A percentile compares a stretch with the other conserved stretches of the same genome.
Evolutionary conservation across 495 filamentous ascomycete species (phyloP).

Genomic region (Penicillium turbatum): DNA sequence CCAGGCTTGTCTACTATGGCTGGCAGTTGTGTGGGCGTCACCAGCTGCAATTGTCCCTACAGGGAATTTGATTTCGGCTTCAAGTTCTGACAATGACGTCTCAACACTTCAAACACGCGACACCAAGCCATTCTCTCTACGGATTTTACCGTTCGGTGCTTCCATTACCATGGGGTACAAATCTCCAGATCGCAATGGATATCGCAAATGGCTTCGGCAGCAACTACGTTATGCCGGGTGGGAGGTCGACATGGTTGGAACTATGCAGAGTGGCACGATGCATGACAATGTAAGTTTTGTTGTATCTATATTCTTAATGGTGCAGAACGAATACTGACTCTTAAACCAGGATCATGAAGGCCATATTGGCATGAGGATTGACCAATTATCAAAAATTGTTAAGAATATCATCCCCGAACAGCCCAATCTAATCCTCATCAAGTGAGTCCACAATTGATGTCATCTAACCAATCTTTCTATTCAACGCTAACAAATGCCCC

Average conservation of each 20-base stretch:
- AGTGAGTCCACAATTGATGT: constrained; percentile 15
- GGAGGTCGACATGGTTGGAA: constrained; percentile 52
- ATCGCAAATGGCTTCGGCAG: constrained; percentile 42
- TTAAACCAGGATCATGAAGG: constrained; percentile 42
- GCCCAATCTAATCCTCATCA: constrained; percentile 49
- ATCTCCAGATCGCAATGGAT: constrained; percentile 51
- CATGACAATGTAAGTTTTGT: constrained; percentile 38
- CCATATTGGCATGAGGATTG: constrained; percentile 44
- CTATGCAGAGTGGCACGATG: constrained; percentile 43
- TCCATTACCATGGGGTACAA: constrained; percentile 54
- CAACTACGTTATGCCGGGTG: constrained; percentile 35
- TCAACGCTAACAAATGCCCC: not conserved
- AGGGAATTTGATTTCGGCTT: not conserved
- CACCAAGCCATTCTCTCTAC: constrained; percentile 27
- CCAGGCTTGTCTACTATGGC: constrained; percentile 13
- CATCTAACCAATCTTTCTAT: not conserved
- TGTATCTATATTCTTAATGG: not conserved
- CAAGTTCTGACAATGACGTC: not conserved
- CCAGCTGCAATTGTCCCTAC: not conserved
- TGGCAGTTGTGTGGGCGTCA: constrained; percentile 6
- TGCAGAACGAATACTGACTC: not conserved
- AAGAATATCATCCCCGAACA: constrained; percentile 27
- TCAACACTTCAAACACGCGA: constrained; percentile 7
- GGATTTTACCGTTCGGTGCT: constrained; percentile 53
- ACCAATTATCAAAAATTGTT: constrained; percentile 38